A percentile compares a stretch with the other conserved stretches of the same genome.
These are phyloP conservation scores for Lichtheimia hyalospora DNA, from an alignment of 371 early-diverging fungal genomes.

Conservation along the genomic window DNA sequence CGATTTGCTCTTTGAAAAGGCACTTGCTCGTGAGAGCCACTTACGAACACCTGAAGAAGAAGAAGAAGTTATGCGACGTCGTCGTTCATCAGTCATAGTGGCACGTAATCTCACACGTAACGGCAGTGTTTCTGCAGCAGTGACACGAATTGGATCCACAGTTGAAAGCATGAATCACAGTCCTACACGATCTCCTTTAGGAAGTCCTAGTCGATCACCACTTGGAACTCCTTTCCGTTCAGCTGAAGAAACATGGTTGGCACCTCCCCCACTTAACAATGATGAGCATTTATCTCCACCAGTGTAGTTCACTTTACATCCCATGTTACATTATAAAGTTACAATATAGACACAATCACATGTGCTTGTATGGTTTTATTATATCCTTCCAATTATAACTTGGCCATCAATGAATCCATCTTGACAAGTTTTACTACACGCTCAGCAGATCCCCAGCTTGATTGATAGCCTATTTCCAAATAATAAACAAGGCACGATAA, in stretches of 20 bases:
- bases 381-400: constrained; percentile 19
- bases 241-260: neutral
- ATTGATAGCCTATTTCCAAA: constrained; percentile 33
- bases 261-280: neutral
- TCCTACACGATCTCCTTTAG: neutral
- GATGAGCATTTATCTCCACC: constrained; percentile 6
- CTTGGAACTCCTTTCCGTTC: neutral
- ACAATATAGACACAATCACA: too few species aligned
- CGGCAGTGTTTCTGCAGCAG: constrained; percentile 28
- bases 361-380: too few species aligned
- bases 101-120: constrained; percentile 36
- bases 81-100: constrained; percentile 14
- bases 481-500: too few species aligned
- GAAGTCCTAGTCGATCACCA: neutral
- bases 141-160: constrained; percentile 23
- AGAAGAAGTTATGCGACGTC: constrained; percentile 4
- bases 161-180: neutral
- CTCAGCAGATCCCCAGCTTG: constrained; percentile 43
- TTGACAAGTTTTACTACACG: constrained; percentile 28
- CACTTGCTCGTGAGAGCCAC: constrained; percentile 4
- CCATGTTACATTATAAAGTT: neutral
- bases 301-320: neutral
- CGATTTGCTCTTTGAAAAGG: constrained; percentile 57
- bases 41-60: constrained; percentile 4
- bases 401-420: constrained; percentile 20